Evolutionary conservation across 371 early-diverging fungal species (phyloP).

Genomic region (Zopfochytrium polystomum): DNA sequence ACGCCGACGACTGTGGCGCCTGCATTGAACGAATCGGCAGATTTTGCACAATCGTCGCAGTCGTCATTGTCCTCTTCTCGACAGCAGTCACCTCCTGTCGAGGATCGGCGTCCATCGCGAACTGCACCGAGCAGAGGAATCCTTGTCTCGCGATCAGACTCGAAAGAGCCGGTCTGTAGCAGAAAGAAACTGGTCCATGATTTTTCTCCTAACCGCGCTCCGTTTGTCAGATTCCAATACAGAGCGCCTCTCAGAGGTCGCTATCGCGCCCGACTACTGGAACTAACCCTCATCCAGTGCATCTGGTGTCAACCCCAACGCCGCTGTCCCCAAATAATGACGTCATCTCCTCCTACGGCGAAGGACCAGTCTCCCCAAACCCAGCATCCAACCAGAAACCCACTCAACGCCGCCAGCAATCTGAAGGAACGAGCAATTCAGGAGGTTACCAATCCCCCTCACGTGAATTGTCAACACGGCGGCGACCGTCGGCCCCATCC

Average conservation of each 20-base stretch:
- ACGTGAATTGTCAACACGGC: neutral
- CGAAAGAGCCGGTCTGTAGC: no score
- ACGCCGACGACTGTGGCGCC: neutral
- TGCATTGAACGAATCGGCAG: neutral
- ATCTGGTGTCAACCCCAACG: no score
- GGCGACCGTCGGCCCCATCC: neutral
- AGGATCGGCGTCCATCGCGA: neutral
- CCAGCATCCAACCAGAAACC: neutral
- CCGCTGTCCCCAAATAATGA: neutral
- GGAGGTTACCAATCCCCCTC: neutral
- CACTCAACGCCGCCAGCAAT: neutral
- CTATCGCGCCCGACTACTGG: no score
- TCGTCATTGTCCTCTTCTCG: neutral
- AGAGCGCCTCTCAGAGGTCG: no score
- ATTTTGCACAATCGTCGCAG: neutral
- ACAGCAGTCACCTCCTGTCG: neutral
- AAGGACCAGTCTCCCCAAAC: no score
- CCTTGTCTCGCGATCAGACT: no score
- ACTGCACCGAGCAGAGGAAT: neutral
- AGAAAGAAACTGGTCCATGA: no score
- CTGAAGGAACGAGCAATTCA: neutral
- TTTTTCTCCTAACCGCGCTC: no score
- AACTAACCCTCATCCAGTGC: no score
- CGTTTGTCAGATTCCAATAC: no score
- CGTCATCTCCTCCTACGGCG: neutral